phyloP scores from a whole-genome alignment of 1,284 basidiomycete species.

The Anthracocystis setariae region DNA sequence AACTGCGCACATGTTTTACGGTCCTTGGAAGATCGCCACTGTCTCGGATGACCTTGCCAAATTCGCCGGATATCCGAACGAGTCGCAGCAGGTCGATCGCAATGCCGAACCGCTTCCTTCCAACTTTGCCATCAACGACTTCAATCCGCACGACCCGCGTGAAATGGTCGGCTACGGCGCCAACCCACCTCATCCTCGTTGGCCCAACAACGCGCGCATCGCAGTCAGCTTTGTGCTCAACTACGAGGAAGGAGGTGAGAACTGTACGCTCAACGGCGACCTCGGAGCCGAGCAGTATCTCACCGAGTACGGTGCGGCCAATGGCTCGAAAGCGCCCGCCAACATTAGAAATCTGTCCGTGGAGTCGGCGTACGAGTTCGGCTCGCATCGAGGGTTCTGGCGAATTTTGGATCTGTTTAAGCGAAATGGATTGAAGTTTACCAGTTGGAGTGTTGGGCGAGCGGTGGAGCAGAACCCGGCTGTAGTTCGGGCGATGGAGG shows the following conservation, averaged over 20 bases:
- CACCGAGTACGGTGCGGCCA: conserved; percentile 64
- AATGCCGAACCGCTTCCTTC: conserved; percentile 25
- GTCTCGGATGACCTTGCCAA: conserved; percentile 42
- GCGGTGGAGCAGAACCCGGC: conserved; percentile 68
- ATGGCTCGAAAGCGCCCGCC: conserved; percentile 36
- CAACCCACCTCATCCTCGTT: conserved; percentile 66
- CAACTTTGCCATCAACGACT: conserved; percentile 22
- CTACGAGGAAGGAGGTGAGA: conserved; percentile 69
- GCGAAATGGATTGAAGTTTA: conserved; percentile 62
- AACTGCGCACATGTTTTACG: conserved; percentile 43
- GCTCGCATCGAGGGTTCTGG: conserved; percentile 69
- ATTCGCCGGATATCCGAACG: conserved; percentile 33
- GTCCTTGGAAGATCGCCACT: conserved; percentile 31
- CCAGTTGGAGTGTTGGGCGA: conserved; percentile 67
- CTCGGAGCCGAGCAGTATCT: conserved; percentile 59
- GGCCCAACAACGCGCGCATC: conserved; percentile 68
- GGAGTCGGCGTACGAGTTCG: conserved; percentile 69
- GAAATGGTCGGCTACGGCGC: conserved; percentile 67
- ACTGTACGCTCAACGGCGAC: conserved; percentile 66
- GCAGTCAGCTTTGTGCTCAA: conserved; percentile 68
- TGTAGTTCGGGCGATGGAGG: conserved; percentile 63
- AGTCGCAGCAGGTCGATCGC: conserved; percentile 38
- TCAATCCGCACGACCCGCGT: conserved; percentile 50
- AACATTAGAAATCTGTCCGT: conserved; percentile 65
- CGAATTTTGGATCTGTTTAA: conserved; percentile 67